phyloP scores from a whole-genome alignment of 345 rosid species.

The Dipteronia sinensis region DNA sequence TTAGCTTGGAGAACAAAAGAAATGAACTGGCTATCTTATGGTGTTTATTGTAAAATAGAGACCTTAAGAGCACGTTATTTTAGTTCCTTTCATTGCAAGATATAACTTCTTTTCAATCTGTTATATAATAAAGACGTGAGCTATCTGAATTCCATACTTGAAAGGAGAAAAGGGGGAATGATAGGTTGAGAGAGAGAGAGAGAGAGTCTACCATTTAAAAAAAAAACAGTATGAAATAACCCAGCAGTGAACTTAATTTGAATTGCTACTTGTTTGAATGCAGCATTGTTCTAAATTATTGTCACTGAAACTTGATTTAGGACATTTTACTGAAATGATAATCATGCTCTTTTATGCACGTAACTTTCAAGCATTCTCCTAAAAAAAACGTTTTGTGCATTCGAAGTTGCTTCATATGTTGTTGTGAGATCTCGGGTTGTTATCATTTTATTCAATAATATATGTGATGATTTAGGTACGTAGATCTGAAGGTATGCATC shows the following conservation, averaged over 20 bases:
- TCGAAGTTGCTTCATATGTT: slow-evolving; percentile 6
- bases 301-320: background rate
- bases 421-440: slow-evolving; percentile 8
- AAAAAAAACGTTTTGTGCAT: background rate
- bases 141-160: background rate
- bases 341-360: background rate
- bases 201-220: too few relatives aligned
- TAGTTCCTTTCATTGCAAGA: background rate
- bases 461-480: slow-evolving; percentile 57
- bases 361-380: background rate
- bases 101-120: background rate
- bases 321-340: background rate
- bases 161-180: background rate
- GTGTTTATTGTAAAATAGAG: background rate
- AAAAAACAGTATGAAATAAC: too few relatives aligned
- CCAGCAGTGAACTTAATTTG: background rate
- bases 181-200: background rate
- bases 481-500: slow-evolving; percentile 84
- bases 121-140: too few relatives aligned
- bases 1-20: background rate
- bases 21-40: background rate
- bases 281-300: background rate
- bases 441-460: slow-evolving; percentile 9
- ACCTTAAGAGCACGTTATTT: background rate
- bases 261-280: background rate